Percentiles rank a stretch among this genome's conserved stretches.
Evolutionary conservation across 345 rosid genomes (phyloP).

Genomic region (Gossypium ekmanianum): DNA sequence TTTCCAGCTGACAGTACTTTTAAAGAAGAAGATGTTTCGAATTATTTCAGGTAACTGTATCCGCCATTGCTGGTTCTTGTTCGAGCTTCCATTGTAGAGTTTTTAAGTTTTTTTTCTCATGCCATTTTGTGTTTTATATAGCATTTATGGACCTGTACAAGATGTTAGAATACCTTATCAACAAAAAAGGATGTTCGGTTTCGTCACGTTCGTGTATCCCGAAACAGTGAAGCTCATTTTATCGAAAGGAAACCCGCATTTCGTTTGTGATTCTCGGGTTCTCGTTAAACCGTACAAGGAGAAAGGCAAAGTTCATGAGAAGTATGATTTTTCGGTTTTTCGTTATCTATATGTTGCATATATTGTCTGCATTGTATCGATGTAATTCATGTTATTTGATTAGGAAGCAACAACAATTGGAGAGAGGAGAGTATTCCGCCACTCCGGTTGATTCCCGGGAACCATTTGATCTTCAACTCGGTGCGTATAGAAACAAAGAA

Average conservation of each 20-base stretch:
- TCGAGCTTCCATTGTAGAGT: not conserved
- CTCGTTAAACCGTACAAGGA: constrained; percentile 78
- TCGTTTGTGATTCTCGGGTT: constrained; percentile 67
- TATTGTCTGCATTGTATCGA: not conserved
- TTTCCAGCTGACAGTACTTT: constrained; percentile 84
- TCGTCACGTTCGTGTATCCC: constrained; percentile 60
- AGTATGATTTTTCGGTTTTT: constrained; percentile 24
- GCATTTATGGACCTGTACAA: constrained; percentile 69
- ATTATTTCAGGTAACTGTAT: constrained; percentile 54
- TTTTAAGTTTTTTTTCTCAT: too few relatives aligned
- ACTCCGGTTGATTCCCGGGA: constrained; percentile 44
- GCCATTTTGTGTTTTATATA: constrained; percentile 8
- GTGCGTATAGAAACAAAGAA: constrained; percentile 25
- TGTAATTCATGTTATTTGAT: constrained; percentile 15
- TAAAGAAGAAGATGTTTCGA: constrained; percentile 79
- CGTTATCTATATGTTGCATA: not conserved
- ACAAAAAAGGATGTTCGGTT: constrained; percentile 81
- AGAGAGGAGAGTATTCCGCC: constrained; percentile 50
- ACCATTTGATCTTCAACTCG: constrained; percentile 48
- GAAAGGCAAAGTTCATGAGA: constrained; percentile 65
- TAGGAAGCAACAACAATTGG: constrained; percentile 57
- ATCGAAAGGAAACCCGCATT: constrained; percentile 75
- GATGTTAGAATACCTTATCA: constrained; percentile 76
- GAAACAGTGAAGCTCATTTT: constrained; percentile 72
- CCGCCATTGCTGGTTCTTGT: not conserved